A percentile compares a stretch with the other conserved stretches of the same genome.
phyloP scores from a whole-genome alignment of 345 rosid genomes.

The Melastoma malabathricum region DNA sequence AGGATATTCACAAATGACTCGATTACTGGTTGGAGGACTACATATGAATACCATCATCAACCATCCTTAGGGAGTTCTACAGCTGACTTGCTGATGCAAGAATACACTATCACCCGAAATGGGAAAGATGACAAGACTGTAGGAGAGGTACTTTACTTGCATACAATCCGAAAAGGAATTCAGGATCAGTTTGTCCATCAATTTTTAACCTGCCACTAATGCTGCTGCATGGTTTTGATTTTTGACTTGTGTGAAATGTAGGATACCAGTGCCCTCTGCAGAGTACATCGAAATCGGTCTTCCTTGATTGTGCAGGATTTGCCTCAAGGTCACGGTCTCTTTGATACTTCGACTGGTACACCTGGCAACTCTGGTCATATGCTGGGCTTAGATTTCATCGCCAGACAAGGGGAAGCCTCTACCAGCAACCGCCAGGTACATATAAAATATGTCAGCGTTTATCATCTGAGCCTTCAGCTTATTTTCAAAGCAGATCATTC shows the following conservation, averaged over 20 bases:
- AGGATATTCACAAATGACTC: not conserved
- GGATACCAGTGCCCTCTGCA: slow-evolving; percentile 5
- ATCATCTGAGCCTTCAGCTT: too few relatives aligned
- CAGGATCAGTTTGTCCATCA: too few relatives aligned
- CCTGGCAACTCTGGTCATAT: not conserved
- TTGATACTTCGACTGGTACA: not conserved
- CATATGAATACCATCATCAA: slow-evolving; percentile 2
- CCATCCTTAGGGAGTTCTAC: not conserved
- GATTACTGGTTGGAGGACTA: slow-evolving; percentile 9
- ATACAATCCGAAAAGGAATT: too few relatives aligned
- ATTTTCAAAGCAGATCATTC: too few relatives aligned
- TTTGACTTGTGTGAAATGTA: slow-evolving; percentile 1
- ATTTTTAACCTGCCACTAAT: too few relatives aligned
- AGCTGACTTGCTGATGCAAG: slow-evolving; percentile 8
- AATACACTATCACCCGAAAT: slow-evolving; percentile 4
- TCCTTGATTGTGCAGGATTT: not conserved
- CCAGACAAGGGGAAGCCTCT: slow-evolving; percentile 8
- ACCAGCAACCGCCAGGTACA: slow-evolving; percentile 10
- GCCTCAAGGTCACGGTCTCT: not conserved
- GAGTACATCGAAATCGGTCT: not conserved
- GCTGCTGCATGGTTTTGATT: too few relatives aligned
- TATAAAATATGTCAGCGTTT: too few relatives aligned
- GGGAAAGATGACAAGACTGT: not conserved
- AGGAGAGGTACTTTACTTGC: slow-evolving; percentile 1
- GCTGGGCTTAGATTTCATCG: not conserved